Conservation (phyloP, 768 basidiomycete genomes). For the Steccherinum ochraceum region DNA sequence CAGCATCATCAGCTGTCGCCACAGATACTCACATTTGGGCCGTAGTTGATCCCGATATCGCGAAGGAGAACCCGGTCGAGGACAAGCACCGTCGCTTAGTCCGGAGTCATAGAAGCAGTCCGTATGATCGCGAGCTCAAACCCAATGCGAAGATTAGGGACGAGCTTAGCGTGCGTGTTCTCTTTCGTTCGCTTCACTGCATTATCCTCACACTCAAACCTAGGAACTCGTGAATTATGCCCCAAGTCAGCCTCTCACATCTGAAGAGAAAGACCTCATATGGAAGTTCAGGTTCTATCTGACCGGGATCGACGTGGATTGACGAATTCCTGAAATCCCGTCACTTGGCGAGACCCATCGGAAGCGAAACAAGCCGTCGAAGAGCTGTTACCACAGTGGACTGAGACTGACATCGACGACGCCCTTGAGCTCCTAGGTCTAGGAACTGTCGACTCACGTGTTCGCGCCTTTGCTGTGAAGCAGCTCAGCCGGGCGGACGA, state of each 20-base stretch:
- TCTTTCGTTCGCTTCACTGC: not conserved
- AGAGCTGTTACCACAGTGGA: slow-evolving; percentile 92
- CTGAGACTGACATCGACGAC: slow-evolving; percentile 94
- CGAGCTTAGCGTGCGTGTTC: slow-evolving; percentile 71
- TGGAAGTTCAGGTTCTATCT: slow-evolving; percentile 99
- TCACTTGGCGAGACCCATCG: slow-evolving; percentile 93
- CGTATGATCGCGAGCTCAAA: slow-evolving; percentile 92
- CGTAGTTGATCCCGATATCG: slow-evolving; percentile 85
- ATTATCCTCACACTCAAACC: no score
- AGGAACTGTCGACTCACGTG: slow-evolving; percentile 82
- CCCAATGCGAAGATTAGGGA: slow-evolving; percentile 95
- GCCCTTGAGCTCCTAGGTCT: slow-evolving; percentile 94
- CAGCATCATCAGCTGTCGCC: slow-evolving; percentile 39
- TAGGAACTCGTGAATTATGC: slow-evolving; percentile 89
- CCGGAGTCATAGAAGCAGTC: slow-evolving; percentile 91
- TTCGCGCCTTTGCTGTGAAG: slow-evolving; percentile 89
- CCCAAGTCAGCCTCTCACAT: slow-evolving; percentile 78
- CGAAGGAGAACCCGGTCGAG: slow-evolving; percentile 93
- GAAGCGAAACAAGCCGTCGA: slow-evolving; percentile 99
- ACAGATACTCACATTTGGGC: slow-evolving; percentile 77
- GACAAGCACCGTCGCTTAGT: slow-evolving; percentile 93
- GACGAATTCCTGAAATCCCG: slow-evolving; percentile 96
- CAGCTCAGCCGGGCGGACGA: slow-evolving; percentile 90
- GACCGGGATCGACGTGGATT: slow-evolving; percentile 87
- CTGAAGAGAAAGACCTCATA: slow-evolving; percentile 92